Evolutionary conservation across 2,329 filamentous ascomycete genomes (phyloP).

Genomic region (Hypoxylon sp.): DNA sequence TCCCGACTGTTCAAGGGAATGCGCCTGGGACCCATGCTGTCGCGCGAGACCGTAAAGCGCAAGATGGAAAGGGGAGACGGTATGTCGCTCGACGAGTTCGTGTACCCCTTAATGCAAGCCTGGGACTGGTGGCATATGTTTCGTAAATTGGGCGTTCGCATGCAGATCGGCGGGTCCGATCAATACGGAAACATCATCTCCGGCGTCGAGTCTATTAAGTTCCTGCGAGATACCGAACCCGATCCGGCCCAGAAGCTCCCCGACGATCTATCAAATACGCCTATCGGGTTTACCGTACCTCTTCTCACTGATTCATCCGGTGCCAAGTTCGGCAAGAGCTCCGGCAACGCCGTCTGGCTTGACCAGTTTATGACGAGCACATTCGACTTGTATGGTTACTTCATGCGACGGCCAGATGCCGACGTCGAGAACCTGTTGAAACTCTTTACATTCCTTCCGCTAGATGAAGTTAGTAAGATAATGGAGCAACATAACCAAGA

Average conservation of each 20-base stretch:
- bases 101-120: conserved; percentile 91
- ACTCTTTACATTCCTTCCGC: conserved; percentile 88
- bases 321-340: conserved; percentile 93
- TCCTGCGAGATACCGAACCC: conserved; percentile 71
- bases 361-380: conserved; percentile 81
- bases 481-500: conserved; percentile 76
- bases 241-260: conserved; percentile 57
- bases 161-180: conserved; percentile 95
- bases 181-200: conserved; percentile 97
- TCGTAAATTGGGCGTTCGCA: conserved; percentile 70
- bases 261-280: conserved; percentile 62
- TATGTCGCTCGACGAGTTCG: conserved; percentile 94
- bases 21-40: conserved; percentile 87
- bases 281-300: conserved; percentile 90
- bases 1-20: conserved; percentile 78
- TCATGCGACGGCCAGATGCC: conserved; percentile 82
- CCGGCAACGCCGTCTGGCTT: conserved; percentile 94
- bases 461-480: conserved; percentile 72
- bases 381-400: conserved; percentile 93
- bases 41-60: conserved; percentile 86
- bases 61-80: conserved; percentile 88
- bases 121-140: conserved; percentile 98
- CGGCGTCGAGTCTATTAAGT: conserved; percentile 86
- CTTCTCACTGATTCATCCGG: conserved; percentile 87
- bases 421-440: conserved; percentile 86